phyloP scores from a whole-genome alignment of 176 grass and related monocot species.

The Alopecurus myosuroides region DNA sequence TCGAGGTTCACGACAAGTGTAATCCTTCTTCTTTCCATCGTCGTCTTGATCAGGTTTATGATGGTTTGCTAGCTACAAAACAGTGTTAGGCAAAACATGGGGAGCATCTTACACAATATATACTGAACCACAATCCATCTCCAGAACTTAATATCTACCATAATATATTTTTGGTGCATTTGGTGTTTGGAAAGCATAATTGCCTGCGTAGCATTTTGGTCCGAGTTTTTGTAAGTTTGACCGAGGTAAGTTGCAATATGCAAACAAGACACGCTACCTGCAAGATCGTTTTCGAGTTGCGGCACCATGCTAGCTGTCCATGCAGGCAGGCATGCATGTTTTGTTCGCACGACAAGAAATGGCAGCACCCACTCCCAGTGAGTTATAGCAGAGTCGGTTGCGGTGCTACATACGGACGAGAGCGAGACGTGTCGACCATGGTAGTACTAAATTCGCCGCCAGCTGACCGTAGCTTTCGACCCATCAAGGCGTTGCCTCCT shows the following conservation, averaged over 20 bases:
- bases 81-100: no score
- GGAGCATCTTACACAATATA: no score
- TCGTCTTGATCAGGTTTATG: no score
- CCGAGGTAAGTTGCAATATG: not conserved
- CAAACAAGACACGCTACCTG: no score
- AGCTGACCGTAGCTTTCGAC: not conserved
- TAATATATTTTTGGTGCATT: no score
- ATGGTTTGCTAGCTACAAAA: no score
- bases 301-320: no score
- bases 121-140: no score
- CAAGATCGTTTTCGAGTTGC: not conserved
- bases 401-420: not conserved
- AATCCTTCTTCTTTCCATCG: no score
- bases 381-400: not conserved
- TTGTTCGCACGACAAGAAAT: not conserved
- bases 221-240: not conserved
- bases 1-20: no score
- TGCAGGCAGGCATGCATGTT: not conserved
- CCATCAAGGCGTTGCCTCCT: conserved; percentile 17
- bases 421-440: not conserved
- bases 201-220: not conserved
- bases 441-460: not conserved
- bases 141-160: no score
- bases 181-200: no score
- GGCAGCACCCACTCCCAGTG: not conserved